phyloP scores from a whole-genome alignment of 2,329 filamentous ascomycete species.

The Aspergillus persii region DNA sequence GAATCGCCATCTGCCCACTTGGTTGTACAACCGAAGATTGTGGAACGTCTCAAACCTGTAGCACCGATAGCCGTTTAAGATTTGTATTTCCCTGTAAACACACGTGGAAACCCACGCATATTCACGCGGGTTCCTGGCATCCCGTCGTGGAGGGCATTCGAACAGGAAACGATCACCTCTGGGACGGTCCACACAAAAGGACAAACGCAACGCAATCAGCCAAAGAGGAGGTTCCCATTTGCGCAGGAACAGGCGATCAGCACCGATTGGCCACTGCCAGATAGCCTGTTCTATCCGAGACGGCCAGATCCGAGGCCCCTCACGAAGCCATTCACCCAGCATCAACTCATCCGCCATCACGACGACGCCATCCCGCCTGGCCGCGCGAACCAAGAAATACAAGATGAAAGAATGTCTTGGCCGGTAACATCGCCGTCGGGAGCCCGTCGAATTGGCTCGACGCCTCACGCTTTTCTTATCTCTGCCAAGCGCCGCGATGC shows the following conservation, averaged over 20 bases:
- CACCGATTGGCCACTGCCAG: not conserved
- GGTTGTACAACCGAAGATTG: not conserved
- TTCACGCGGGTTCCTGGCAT: not conserved
- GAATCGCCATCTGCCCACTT: not conserved
- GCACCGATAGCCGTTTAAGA: too few species aligned
- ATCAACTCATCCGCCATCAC: not conserved
- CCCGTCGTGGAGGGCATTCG: not conserved
- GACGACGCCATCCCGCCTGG: not conserved
- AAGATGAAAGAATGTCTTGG: not conserved
- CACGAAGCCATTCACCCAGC: not conserved
- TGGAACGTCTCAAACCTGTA: not conserved
- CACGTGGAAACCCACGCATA: not conserved
- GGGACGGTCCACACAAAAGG: too few species aligned
- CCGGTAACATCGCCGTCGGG: not conserved
- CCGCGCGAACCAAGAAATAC: not conserved
- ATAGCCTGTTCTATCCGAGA: not conserved
- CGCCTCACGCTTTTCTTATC: conserved; percentile 12
- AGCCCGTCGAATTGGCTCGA: conserved; percentile 2
- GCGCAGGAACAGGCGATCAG: not conserved
- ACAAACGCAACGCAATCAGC: not conserved
- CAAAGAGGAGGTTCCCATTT: not conserved
- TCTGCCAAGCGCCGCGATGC: conserved; percentile 6
- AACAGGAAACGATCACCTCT: not conserved
- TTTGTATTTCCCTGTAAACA: not conserved
- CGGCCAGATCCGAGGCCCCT: not conserved